These are phyloP conservation scores for Phytophthora pseudosyringae DNA, from an alignment of 352 stramenopile genomes.

Conservation along the genomic window DNA sequence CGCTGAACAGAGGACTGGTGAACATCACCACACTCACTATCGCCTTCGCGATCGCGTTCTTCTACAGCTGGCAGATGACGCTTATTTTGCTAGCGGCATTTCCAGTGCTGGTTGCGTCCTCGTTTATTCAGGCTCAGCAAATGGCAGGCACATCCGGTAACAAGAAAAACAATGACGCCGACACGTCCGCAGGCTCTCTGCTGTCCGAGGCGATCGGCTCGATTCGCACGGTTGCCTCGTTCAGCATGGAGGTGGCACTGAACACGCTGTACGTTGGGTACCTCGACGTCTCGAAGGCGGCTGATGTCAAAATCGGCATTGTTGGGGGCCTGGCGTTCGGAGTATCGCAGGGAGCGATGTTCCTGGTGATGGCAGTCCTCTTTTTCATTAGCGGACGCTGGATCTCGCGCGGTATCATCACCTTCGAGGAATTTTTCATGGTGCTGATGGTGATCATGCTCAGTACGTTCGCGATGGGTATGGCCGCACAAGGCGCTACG, in stretches of 20 bases:
- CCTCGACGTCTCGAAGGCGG: conserved; percentile 40
- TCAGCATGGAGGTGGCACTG: conserved; percentile 53
- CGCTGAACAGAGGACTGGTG: conserved; percentile 56
- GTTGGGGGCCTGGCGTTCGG: conserved; percentile 66
- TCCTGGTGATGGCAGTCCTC: conserved; percentile 66
- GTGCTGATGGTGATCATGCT: conserved; percentile 78
- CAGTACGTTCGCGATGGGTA: conserved; percentile 46
- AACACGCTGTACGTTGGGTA: conserved; percentile 43
- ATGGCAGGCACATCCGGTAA: conserved; percentile 40
- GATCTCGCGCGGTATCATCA: conserved; percentile 57
- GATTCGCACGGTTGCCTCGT: conserved; percentile 66
- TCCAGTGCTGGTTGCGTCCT: conserved; percentile 38
- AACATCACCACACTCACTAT: conserved; percentile 54
- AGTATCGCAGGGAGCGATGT: conserved; percentile 75
- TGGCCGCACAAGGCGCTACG: conserved; percentile 41
- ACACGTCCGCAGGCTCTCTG: conserved; percentile 50
- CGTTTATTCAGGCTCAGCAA: conserved; percentile 39
- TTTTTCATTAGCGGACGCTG: conserved; percentile 76
- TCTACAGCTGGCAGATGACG: conserved; percentile 68
- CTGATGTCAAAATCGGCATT: conserved; percentile 55
- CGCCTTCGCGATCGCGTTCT: conserved; percentile 61
- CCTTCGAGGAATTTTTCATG: conserved; percentile 80
- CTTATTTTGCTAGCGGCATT: conserved; percentile 48
- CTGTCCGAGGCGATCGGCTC: conserved; percentile 51
- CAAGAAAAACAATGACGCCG: conserved; percentile 61